phyloP scores from a whole-genome alignment of 352 stramenopile species.

The Pythium grandisporangium region DNA sequence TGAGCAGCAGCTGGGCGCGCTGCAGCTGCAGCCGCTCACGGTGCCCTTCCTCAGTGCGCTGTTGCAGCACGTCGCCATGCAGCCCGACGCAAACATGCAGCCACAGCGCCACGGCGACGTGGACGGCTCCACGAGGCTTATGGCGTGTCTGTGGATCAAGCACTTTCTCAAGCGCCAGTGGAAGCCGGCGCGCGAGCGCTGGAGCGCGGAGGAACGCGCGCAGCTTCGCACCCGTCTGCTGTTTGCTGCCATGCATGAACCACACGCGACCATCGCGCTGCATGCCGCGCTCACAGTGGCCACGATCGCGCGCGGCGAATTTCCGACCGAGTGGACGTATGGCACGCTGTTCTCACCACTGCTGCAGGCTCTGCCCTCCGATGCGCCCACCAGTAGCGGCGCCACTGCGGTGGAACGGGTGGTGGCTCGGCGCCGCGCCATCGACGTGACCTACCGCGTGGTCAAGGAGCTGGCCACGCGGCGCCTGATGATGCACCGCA shows the following conservation, averaged over 20 bases:
- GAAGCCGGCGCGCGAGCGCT: slow-evolving; percentile 15
- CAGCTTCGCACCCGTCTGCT: slow-evolving; percentile 46
- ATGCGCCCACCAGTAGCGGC: slow-evolving; percentile 3
- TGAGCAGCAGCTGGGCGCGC: slow-evolving; percentile 42
- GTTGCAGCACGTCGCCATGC: slow-evolving; percentile 33
- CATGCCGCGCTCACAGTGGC: slow-evolving; percentile 61
- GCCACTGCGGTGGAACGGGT: slow-evolving; percentile 1
- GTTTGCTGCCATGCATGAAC: slow-evolving; percentile 59
- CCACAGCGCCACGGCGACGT: slow-evolving; percentile 10
- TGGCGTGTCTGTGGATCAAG: slow-evolving; percentile 75
- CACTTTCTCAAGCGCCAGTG: slow-evolving; percentile 51
- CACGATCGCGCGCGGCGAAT: slow-evolving; percentile 63
- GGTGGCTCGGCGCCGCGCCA: slow-evolving; percentile 22
- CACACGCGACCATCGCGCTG: slow-evolving; percentile 34
- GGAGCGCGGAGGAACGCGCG: slow-evolving; percentile 27
- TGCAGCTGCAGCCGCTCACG: slow-evolving; percentile 25
- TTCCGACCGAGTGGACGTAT: slow-evolving; percentile 56
- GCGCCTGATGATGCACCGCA: slow-evolving; percentile 74
- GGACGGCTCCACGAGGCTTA: slow-evolving; percentile 45
- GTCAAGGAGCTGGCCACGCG: slow-evolving; percentile 73
- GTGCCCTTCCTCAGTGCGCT: slow-evolving; percentile 29
- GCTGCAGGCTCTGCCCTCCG: slow-evolving; percentile 29
- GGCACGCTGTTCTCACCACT: slow-evolving; percentile 59
- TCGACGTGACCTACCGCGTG: slow-evolving; percentile 60
- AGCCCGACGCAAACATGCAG: slow-evolving; percentile 17